Percentiles rank a stretch among this genome's conserved stretches.
These are phyloP conservation scores for Xylaria hypoxylon DNA, from an alignment of 2,329 filamentous ascomycete genomes.

Conservation along the genomic window DNA sequence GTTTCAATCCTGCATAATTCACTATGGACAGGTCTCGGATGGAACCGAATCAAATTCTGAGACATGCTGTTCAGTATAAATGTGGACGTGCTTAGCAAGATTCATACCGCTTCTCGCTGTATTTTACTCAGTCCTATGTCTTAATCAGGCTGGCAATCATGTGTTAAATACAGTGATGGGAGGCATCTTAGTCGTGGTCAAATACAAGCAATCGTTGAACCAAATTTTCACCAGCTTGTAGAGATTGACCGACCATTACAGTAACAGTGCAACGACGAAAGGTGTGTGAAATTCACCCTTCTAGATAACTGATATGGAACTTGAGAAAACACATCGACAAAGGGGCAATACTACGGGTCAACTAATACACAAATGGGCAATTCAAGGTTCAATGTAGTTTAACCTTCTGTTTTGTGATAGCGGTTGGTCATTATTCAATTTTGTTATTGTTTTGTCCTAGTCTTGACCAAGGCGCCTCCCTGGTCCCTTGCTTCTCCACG, in stretches of 20 bases:
- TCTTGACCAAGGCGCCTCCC: slow-evolving; percentile 70
- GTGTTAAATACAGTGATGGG: neutral
- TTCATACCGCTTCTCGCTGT: neutral
- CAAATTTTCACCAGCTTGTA: neutral
- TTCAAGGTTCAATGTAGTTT: neutral
- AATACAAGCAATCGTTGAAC: neutral
- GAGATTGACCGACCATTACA: neutral
- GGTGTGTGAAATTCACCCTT: too few relatives aligned
- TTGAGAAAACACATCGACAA: too few relatives aligned
- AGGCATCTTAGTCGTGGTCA: neutral
- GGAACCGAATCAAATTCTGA: neutral
- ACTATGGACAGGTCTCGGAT: neutral
- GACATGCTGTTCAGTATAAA: neutral
- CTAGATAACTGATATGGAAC: too few relatives aligned
- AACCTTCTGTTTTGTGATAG: neutral
- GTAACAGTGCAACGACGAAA: neutral
- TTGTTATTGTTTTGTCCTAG: slow-evolving; percentile 5
- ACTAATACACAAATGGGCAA: too few relatives aligned
- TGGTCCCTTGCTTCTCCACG: slow-evolving; percentile 72
- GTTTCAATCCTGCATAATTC: neutral
- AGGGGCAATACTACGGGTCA: neutral
- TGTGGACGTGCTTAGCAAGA: neutral
- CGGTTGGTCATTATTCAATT: slow-evolving; percentile 25
- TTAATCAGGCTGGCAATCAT: neutral
- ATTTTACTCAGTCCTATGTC: neutral